Percentiles rank a stretch among this genome's conserved stretches.
Conservation (phyloP, 805 yeast genomes). For the Cyberlindnera americana region DNA sequence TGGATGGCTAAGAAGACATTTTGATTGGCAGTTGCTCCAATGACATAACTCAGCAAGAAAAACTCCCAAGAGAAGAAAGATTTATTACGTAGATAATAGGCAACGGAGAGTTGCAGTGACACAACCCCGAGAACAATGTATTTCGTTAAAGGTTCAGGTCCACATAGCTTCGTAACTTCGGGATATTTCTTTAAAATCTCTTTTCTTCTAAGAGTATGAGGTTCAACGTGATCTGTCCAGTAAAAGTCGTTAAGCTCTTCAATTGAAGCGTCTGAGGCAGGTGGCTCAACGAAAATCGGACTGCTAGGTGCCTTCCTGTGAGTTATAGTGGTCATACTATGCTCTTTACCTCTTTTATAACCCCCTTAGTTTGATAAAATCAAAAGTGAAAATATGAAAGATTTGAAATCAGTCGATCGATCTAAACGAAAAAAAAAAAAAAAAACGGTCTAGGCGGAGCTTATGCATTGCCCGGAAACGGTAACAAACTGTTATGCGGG, state of each 20-base stretch:
- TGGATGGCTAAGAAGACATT: conserved; percentile 85
- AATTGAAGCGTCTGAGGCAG: conserved; percentile 28
- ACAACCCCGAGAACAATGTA: conserved; percentile 69
- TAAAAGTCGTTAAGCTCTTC: conserved; percentile 58
- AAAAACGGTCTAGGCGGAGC: not conserved
- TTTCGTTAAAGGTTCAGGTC: conserved; percentile 84
- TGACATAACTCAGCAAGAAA: conserved; percentile 60
- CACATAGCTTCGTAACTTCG: conserved; percentile 72
- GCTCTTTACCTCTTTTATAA: too few species aligned
- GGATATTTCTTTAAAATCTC: conserved; percentile 73
- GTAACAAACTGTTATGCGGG: not conserved
- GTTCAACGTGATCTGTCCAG: conserved; percentile 82
- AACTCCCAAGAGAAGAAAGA: conserved; percentile 51
- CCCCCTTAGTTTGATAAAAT: too few species aligned
- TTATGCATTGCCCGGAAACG: not conserved
- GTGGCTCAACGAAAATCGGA: conserved; percentile 29
- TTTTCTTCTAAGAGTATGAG: conserved; percentile 73
- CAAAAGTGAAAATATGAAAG: not conserved
- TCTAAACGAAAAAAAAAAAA: not conserved
- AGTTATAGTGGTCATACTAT: conserved; percentile 26
- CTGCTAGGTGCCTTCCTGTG: conserved; percentile 26
- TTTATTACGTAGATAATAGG: conserved; percentile 57
- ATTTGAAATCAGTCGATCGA: not conserved
- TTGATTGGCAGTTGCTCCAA: conserved; percentile 86
- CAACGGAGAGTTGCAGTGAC: conserved; percentile 58